Evolutionary conservation across 2,329 filamentous ascomycete genomes (phyloP).

Genomic region (Rutstroemia sp.): DNA sequence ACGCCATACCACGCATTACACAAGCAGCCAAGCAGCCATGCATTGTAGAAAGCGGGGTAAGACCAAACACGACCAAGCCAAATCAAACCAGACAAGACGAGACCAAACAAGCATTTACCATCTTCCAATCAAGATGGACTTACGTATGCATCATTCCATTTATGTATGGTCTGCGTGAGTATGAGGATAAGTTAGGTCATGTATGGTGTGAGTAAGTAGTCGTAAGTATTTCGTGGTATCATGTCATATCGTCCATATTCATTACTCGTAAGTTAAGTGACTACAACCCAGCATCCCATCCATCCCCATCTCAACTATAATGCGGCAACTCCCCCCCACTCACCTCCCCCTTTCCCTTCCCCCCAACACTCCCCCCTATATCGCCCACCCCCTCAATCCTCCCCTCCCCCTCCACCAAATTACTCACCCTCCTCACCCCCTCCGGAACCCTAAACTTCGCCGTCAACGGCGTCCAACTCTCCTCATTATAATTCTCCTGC

Average conservation of each 20-base stretch:
- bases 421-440: slow-evolving; percentile 20
- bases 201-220: no score
- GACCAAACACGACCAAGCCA: no score
- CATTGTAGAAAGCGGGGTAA: no score
- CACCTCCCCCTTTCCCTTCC: not conserved
- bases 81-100: no score
- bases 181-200: no score
- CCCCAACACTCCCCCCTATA: slow-evolving; percentile 15
- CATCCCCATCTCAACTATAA: not conserved
- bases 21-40: no score
- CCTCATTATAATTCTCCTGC: slow-evolving; percentile 59
- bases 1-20: no score
- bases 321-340: not conserved
- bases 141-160: not conserved
- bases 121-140: not conserved
- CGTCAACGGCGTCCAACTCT: slow-evolving; percentile 55
- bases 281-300: not conserved
- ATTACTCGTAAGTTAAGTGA: no score
- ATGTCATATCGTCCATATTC: no score
- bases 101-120: not conserved
- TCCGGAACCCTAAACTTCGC: slow-evolving; percentile 35
- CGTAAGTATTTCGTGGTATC: no score
- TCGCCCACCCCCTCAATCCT: slow-evolving; percentile 7
- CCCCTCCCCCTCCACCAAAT: slow-evolving; percentile 15
- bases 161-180: not conserved